Base-by-base conservation (phyloP, 2,329 filamentous ascomycete species). In the Metarhizium album region DNA sequence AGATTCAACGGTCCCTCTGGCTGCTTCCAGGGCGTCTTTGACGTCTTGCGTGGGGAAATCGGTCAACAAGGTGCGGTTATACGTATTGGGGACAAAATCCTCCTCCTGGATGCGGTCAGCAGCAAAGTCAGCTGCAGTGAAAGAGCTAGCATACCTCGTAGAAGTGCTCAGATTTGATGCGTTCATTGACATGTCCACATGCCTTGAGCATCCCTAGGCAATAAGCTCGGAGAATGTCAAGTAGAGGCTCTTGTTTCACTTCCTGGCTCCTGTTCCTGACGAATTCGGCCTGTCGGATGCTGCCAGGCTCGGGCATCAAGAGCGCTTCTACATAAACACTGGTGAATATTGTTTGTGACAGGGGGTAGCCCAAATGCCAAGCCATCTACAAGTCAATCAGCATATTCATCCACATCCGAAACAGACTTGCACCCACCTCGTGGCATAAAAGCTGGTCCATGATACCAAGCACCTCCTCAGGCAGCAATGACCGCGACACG, bases 311-410 rank as follows among this genome's bases (percentile, higher is more conserved):
- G 0, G 87, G 84, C 70, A 83, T 86, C 53, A 95, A 71, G 16
- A 98, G 74, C 46, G 82, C 82, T 60, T 96, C 90, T 51, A 97
- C 80, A 65, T 98, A 93, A 33, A 95, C 75, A 48, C 89, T 95
- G 4, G 90, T 96, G 64, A 97, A 90, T 1, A 98, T 72, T 0
- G 93, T 97, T 65, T 97, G 93, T 1, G 91, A 94, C 8, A 98
- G 78, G 1, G 93, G 90, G 62, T 95, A 90, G n/a, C 94, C 93
- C 59, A 88, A 82, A 64, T 97, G 90, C 90, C 94, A 98, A 55
- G 90, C 88, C 80, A 95, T 94, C 84, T 93, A 61, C 24, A 33
- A 47, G 11, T 35, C 42, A 33, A 45, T 45, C 24, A 57, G 45
- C 9, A 38, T 14, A 42, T 8, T 20, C 43, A 8, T 24, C 20